These are phyloP conservation scores for Chlorencoelia australis DNA, from an alignment of 2,329 filamentous ascomycete species.

Conservation along the genomic window DNA sequence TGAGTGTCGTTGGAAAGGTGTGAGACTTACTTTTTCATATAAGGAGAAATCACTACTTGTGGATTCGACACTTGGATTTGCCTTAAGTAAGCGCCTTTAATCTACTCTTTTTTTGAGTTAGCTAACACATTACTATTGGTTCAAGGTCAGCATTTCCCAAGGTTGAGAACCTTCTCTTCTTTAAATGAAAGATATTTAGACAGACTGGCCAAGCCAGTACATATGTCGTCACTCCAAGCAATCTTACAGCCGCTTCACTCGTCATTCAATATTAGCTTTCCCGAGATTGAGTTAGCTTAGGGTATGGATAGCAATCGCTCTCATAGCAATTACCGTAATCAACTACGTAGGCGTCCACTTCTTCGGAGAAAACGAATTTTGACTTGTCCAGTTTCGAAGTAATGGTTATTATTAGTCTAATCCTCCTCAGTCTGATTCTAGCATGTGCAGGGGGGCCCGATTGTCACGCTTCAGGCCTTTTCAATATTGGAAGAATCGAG, in stretches of 20 bases:
- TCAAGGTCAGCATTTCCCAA: conserved; percentile 23
- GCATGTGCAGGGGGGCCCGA: conserved; percentile 55
- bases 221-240: conserved; percentile 80
- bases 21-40: background rate
- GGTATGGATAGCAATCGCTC: conserved; percentile 67
- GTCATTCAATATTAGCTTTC: conserved; percentile 71
- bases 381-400: conserved; percentile 49
- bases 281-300: conserved; percentile 54
- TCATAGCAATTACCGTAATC: conserved; percentile 51
- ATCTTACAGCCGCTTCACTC: conserved; percentile 69
- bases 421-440: conserved; percentile 54
- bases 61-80: conserved; percentile 72
- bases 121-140: conserved; percentile 16
- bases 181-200: background rate
- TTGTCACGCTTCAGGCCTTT: conserved; percentile 40
- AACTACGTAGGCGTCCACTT: conserved; percentile 46
- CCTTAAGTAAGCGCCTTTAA: conserved; percentile 47
- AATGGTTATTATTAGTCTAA: conserved; percentile 54
- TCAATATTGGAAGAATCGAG: conserved; percentile 38
- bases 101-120: background rate
- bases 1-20: background rate
- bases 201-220: conserved; percentile 37
- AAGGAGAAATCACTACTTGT: conserved; percentile 58
- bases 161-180: background rate
- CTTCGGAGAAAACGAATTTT: conserved; percentile 41